These are phyloP conservation scores for Claviceps sp. DNA, from an alignment of 2,329 filamentous ascomycete genomes.

Conservation along the genomic window DNA sequence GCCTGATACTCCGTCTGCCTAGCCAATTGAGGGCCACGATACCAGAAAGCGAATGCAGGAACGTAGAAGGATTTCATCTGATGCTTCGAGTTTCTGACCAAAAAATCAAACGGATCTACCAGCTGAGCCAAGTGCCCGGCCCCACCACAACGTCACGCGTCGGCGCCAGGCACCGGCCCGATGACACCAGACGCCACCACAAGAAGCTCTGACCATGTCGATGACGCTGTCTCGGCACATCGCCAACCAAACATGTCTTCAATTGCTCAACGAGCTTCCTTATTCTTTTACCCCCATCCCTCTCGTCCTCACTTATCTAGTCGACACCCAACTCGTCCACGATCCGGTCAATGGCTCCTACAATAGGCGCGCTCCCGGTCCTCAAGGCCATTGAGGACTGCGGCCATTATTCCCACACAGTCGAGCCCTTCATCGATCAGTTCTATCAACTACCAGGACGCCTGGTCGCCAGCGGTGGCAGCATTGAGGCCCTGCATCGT, in stretches of 20 bases:
- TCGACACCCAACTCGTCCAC: not conserved
- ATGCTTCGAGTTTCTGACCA: too few species aligned
- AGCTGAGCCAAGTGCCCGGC: not conserved
- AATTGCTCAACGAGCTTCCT: not conserved
- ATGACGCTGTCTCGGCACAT: not conserved
- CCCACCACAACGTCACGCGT: not conserved
- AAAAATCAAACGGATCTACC: too few species aligned
- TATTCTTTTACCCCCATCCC: not conserved
- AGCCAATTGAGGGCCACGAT: not conserved
- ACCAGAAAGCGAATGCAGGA: not conserved
- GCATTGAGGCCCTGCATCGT: slow-evolving; percentile 47
- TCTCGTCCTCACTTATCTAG: not conserved
- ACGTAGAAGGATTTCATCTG: not conserved
- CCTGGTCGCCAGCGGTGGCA: slow-evolving; percentile 44
- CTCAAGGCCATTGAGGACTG: slow-evolving; percentile 60
- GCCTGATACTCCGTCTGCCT: not conserved
- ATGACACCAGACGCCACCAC: too few species aligned
- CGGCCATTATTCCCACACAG: slow-evolving; percentile 59
- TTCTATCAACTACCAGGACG: slow-evolving; percentile 56
- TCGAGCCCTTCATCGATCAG: slow-evolving; percentile 61
- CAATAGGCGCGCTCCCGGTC: slow-evolving; percentile 55
- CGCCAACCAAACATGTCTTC: too few species aligned
- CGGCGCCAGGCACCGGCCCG: too few species aligned
- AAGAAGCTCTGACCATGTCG: not conserved
- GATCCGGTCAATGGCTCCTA: not conserved